Evolutionary conservation across 2,329 filamentous ascomycete genomes (phyloP), one percentile per base, ranked within the genome.

Genomic region (Penicillium occitanis): DNA sequence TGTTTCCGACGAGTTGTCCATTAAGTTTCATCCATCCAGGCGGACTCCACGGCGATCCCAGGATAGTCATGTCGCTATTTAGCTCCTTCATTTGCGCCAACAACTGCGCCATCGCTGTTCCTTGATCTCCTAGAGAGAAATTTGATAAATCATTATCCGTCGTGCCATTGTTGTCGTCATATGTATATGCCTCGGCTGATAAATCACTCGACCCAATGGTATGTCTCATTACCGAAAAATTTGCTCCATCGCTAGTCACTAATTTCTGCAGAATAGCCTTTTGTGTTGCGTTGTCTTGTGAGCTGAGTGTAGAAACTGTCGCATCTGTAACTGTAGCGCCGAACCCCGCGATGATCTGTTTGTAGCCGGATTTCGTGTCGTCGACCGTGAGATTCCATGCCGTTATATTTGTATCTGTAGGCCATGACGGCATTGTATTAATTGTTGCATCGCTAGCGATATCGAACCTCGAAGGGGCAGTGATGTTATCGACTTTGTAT

Each of bases 11-110:
- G 61, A 77, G 71, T n/a, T 74, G 71, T 3, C 71, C 73, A 48
- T 79, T 79, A 28, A 77, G 64, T 67, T 80, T 80, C 75, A 78
- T 79, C 77, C 78, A 80, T 2, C 76, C 77, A 0, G 78, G 78
- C 14, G 73, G 72, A 14, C 73, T 75, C 78, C 78, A 80, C 0
- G 77, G 73, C 1, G 77, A 74, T 2, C 78, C 77, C 25, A 77
- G 69, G 17, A 79, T 71, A 35, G 74, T 75, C 48, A 80, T 69
- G 14, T 73, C 72, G 5, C 72, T 70, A 61, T 79, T 77, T 42
- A 76, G 66, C 0, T 73, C 68, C 48, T 75, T 76, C 75, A 79
- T 79, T n/a, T 63, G 67, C 3, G 76, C 75, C 60, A 79, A 70
- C 68, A 79, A 70, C 42, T 75, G 67, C 2, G 74, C 76, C 78